Base-by-base conservation (phyloP, 352 stramenopile genomes). In the Phytopythium sindhum region DNA sequence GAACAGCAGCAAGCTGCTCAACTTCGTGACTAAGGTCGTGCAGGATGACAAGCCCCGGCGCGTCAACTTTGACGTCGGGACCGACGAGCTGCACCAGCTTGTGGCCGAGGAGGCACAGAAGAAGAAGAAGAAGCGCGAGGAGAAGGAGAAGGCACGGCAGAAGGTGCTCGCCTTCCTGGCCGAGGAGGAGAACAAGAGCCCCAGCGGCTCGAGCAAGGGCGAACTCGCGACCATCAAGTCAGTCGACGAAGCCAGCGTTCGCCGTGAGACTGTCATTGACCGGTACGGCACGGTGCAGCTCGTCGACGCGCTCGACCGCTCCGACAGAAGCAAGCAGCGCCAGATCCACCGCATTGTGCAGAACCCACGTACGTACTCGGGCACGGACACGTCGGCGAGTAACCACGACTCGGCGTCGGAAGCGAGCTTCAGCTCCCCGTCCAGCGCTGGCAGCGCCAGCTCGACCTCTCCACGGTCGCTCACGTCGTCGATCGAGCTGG, bases 1-100 rank as follows among this genome's bases (percentile, higher is more conserved):
- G 5, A 57, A 71, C 41, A 47, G 19, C 62, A 80, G 19, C 62
- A 80, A 75, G 48, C 65, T 77, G 41, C 74, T 74, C 39, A 78
- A 86, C 50, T 91, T 91, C 53, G 77, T 89, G 44, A 76, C 78
- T 47, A 89, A 87, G 44, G 67, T 76, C 14, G 68, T 77, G 39
- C 67, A 71, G 0, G 67, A 64, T 23, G 59, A 84, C 51, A 84
- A 86, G 23, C 71, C 78, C 1, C 80, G 79, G 31, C 75, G 84
- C 63, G 61, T 86, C 61, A 71, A 87, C 26, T 84, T 84, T 54
- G 80, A 88, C 57, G 70, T 86, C 9, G 66, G 72, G 28, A 74
- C 74, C 8, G 57, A 69, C 10, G 53, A 82, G 33, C 70, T 82
- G 19, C 74, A 73, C 35, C 74, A 75, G 51, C 60, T 82, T 29